phyloP scores from a whole-genome alignment of 1,139 yeast species.

The Pichia sp. region DNA sequence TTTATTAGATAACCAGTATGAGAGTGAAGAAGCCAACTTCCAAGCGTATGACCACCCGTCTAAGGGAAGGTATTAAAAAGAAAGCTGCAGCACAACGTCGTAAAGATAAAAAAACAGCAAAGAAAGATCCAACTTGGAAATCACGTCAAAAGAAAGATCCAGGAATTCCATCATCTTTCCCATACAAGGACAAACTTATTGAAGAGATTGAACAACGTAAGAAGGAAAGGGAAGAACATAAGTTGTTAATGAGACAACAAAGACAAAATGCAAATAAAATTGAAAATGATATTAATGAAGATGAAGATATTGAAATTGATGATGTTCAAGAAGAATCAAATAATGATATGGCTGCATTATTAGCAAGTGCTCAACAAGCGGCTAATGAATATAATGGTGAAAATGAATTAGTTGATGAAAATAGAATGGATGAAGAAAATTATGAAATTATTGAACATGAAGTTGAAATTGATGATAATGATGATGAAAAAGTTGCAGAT shows the following conservation, averaged over 20 bases:
- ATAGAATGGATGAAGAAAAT: slow-evolving; percentile 28
- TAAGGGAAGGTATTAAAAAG: slow-evolving; percentile 94
- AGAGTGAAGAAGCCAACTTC: slow-evolving; percentile 62
- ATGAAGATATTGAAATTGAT: slow-evolving; percentile 23
- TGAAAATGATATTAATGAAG: slow-evolving; percentile 26
- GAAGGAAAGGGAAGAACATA: slow-evolving; percentile 56
- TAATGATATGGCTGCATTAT: slow-evolving; percentile 72
- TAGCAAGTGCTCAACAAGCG: slow-evolving; percentile 83
- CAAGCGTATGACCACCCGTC: slow-evolving; percentile 83
- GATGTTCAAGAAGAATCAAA: slow-evolving; percentile 36
- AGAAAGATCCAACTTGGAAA: slow-evolving; percentile 92
- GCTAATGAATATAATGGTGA: slow-evolving; percentile 69
- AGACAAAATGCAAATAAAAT: slow-evolving; percentile 39
- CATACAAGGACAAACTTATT: slow-evolving; percentile 80
- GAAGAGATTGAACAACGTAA: slow-evolving; percentile 74
- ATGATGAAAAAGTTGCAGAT: slow-evolving; percentile 32
- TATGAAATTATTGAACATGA: slow-evolving; percentile 48
- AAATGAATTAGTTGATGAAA: slow-evolving; percentile 26
- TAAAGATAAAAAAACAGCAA: slow-evolving; percentile 73
- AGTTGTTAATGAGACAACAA: slow-evolving; percentile 32
- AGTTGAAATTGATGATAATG: slow-evolving; percentile 28
- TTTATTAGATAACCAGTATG: slow-evolving; percentile 22
- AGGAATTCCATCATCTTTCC: slow-evolving; percentile 92
- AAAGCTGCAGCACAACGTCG: slow-evolving; percentile 89
- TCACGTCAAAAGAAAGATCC: slow-evolving; percentile 79